Conservation (phyloP, 352 stramenopile species). For the Pythium aristosporum region DNA sequence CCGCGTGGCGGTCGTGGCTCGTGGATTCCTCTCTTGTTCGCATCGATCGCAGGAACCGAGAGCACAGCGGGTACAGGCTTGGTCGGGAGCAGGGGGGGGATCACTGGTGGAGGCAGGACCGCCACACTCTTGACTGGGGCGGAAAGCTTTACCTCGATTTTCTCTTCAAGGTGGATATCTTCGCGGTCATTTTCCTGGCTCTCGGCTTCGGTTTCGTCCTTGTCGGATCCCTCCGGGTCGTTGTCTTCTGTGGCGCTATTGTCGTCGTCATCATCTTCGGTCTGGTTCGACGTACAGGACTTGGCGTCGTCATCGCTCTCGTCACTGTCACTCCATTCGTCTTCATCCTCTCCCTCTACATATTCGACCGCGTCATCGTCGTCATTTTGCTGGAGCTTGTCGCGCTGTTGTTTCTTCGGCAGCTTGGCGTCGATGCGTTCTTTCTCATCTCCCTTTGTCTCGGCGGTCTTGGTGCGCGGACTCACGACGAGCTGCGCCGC, state of each 20-base stretch:
- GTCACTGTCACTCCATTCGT: slow-evolving; percentile 4
- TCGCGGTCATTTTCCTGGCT: slow-evolving; percentile 22
- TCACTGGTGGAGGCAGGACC: slow-evolving; percentile 5
- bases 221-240: not conserved
- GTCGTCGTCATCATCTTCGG: slow-evolving; percentile 37
- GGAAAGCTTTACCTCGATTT: not conserved
- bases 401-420: not conserved
- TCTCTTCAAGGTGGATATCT: not conserved
- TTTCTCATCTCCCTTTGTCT: too few species aligned
- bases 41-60: slow-evolving; percentile 32
- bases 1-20: slow-evolving; percentile 45
- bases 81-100: not conserved
- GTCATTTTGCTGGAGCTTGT: slow-evolving; percentile 3
- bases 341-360: slow-evolving; percentile 13
- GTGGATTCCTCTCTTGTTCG: slow-evolving; percentile 36
- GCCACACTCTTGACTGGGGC: not conserved
- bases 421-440: too few species aligned
- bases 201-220: slow-evolving; percentile 15
- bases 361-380: not conserved
- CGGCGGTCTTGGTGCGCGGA: not conserved
- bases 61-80: slow-evolving; percentile 24
- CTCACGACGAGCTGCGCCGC: slow-evolving; percentile 2
- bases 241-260: slow-evolving; percentile 14
- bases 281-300: slow-evolving; percentile 51
- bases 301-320: slow-evolving; percentile 22